Base-by-base conservation (phyloP, 345 rosid genomes). In the Ailanthus altissimus region DNA sequence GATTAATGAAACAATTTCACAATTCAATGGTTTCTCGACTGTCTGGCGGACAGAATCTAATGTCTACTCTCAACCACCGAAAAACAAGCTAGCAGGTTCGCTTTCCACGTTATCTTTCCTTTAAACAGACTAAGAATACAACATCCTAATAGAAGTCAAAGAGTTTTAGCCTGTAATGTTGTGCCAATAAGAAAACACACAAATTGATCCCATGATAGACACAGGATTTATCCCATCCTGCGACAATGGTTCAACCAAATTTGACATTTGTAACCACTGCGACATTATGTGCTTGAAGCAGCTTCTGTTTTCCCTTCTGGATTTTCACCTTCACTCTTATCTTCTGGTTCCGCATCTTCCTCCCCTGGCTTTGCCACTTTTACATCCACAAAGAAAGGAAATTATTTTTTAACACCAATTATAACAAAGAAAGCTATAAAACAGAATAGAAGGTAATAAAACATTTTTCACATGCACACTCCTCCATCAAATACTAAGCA, bases 301-400 rank as follows among this genome's bases (percentile, higher is more conserved):
- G 81, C 80, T 45, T 75, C 77, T 1, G 57, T 67, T 32, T 77
- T 60, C 70, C 61, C 63, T 54, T 74, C 78, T 6, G 79, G 21
- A 38, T 71, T 64, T 47, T 61, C 75, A 46, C 60, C 75, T 38
- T 58, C 75, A 43, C 16, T 42, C 54, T 75, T 65, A 1, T 66
- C 51, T 13, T 46, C 68, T 32, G 3, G 38, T 3, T 32, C 20
- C 12, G 23, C 26, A 16, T 72, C 80, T n/a, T 59, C 68, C 38
- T 66, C 75, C 14, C 14, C 57, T 40, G 79, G 83, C 51, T 83
- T 83, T n/a, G 79, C 11, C 70, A 77, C 79, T 53, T 73, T 81
- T 53, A 45, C 26, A 18, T 40, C 70, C 75, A 42, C 68, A 72
- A 32, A 42, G 32, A 57, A 16, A 12, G 9, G 70, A 13, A 21